Evolutionary conservation across 805 yeast genomes (phyloP).

Genomic region (Cyberlindnera euphorbiiphila): DNA sequence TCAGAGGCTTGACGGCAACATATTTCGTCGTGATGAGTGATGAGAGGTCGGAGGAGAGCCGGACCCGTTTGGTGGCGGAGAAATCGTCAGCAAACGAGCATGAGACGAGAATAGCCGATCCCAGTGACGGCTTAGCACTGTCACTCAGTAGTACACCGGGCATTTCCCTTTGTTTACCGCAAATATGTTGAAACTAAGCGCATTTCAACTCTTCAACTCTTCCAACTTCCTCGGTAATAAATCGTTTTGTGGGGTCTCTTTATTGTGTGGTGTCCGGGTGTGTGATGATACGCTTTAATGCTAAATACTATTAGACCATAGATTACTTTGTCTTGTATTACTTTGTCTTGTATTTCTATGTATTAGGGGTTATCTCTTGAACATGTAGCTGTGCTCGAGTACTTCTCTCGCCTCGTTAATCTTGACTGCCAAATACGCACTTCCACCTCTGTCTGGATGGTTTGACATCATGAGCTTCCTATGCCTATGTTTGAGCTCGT

Average conservation of each 20-base stretch:
- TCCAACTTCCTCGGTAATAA: neutral
- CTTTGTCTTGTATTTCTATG: neutral
- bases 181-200: no score
- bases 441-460: slow-evolving; percentile 90
- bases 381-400: slow-evolving; percentile 58
- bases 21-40: slow-evolving; percentile 1
- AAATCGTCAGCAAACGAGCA: slow-evolving; percentile 12
- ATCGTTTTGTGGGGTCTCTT: slow-evolving; percentile 1
- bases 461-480: slow-evolving; percentile 73
- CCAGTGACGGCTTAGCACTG: neutral
- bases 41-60: slow-evolving; percentile 9
- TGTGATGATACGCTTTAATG: no score
- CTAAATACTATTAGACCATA: neutral
- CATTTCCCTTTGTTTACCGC: neutral
- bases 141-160: neutral
- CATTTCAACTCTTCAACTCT: no score
- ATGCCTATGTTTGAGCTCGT: slow-evolving; percentile 64
- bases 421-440: slow-evolving; percentile 75
- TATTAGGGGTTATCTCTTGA: slow-evolving; percentile 21
- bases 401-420: slow-evolving; percentile 83
- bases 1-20: slow-evolving; percentile 21
- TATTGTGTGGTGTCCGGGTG: slow-evolving; percentile 6
- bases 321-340: neutral
- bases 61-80: slow-evolving; percentile 2
- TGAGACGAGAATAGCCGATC: slow-evolving; percentile 2